Percentiles rank a stretch among this genome's conserved stretches.
phyloP scores from a whole-genome alignment of 2,329 filamentous ascomycete genomes.

The Alternaria gansuensis region DNA sequence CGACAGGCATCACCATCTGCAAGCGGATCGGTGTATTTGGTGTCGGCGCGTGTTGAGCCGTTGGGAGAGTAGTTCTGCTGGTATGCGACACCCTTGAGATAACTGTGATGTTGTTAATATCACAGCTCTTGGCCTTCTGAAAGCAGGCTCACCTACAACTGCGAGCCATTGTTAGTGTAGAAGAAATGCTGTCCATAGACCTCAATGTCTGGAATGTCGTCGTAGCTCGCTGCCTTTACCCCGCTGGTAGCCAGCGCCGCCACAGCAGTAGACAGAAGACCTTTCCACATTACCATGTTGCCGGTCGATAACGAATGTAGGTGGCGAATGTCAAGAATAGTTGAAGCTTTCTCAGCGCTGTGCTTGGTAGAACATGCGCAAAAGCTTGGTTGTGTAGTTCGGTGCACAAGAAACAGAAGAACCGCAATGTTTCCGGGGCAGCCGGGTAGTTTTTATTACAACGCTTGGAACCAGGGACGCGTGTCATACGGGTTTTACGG shows the following conservation, averaged over 20 bases:
- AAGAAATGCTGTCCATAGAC: slow-evolving; percentile 83
- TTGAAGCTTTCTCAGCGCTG: slow-evolving; percentile 21
- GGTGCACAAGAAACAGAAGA: slow-evolving; percentile 4
- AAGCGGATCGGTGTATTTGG: slow-evolving; percentile 81
- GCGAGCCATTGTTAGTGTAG: slow-evolving; percentile 80
- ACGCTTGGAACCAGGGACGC: not conserved
- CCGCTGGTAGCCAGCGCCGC: slow-evolving; percentile 25
- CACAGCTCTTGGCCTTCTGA: not conserved
- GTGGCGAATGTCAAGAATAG: slow-evolving; percentile 14
- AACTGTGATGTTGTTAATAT: slow-evolving; percentile 57
- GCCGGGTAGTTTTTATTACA: slow-evolving; percentile 9
- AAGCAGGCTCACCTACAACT: slow-evolving; percentile 60
- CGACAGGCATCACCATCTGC: slow-evolving; percentile 74
- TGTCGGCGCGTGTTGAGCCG: slow-evolving; percentile 42
- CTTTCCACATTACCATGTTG: slow-evolving; percentile 23
- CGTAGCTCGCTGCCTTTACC: slow-evolving; percentile 42
- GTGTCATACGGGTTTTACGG: slow-evolving; percentile 3
- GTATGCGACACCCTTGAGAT: slow-evolving; percentile 92
- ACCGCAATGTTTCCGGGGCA: slow-evolving; percentile 10
- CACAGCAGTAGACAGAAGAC: slow-evolving; percentile 25
- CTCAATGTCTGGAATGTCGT: slow-evolving; percentile 45
- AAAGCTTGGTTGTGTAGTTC: slow-evolving; percentile 20
- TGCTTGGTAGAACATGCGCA: slow-evolving; percentile 22
- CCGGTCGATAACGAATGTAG: slow-evolving; percentile 16
- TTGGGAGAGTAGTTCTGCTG: slow-evolving; percentile 65